Evolutionary conservation across 164 flowering plant species (phyloP).

Genomic region (Kingdonia uniflora): DNA sequence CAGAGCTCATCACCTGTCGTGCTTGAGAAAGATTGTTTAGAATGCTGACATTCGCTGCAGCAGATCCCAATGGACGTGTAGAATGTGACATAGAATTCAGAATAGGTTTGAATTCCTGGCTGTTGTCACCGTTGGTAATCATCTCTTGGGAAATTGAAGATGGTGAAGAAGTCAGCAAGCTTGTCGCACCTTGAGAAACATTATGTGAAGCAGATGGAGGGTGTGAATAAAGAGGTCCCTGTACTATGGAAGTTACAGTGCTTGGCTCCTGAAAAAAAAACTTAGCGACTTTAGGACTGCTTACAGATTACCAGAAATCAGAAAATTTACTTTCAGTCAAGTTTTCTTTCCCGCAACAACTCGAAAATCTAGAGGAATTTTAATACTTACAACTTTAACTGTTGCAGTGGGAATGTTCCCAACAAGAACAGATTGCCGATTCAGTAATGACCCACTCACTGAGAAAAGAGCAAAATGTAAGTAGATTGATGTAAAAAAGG

Average conservation of each 20-base stretch:
- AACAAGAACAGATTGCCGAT: conserved; percentile 44
- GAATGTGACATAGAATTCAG: conserved; percentile 45
- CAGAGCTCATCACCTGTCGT: conserved; percentile 55
- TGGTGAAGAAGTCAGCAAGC: conserved; percentile 64
- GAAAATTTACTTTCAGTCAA: not conserved
- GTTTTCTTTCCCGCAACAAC: too few species aligned
- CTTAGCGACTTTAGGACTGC: too few species aligned
- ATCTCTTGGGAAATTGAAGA: conserved; percentile 60
- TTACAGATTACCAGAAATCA: not conserved
- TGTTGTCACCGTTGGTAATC: conserved; percentile 39
- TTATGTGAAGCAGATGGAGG: conserved; percentile 31
- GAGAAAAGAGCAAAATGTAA: conserved; percentile 9
- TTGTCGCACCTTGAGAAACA: conserved; percentile 40
- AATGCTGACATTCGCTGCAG: conserved; percentile 76
- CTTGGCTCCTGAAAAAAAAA: conserved; percentile 62
- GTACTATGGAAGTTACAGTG: conserved; percentile 44
- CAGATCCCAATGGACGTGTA: conserved; percentile 48
- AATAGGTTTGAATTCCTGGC: conserved; percentile 60
- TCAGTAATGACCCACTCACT: conserved; percentile 66
- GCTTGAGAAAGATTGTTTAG: conserved; percentile 80
- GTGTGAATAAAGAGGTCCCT: conserved; percentile 47
- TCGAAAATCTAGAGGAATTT: conserved; percentile 3
- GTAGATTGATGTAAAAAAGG: not conserved
- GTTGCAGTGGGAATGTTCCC: conserved; percentile 57
- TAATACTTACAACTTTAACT: conserved; percentile 69